phyloP scores from a whole-genome alignment of 345 rosid species.

The Turnera subulata region DNA sequence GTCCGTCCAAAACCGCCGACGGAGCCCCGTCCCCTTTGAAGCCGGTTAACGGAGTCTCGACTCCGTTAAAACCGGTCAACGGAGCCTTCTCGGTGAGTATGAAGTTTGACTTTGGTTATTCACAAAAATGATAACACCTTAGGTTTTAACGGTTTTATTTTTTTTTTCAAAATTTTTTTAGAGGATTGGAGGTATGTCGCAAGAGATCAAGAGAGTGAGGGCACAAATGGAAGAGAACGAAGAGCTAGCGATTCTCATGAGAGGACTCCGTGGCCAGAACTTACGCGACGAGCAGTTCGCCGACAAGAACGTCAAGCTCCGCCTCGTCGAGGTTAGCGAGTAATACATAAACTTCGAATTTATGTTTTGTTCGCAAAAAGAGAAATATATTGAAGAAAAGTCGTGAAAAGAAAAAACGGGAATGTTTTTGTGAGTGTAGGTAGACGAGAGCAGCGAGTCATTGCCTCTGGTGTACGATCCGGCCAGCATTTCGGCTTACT shows the following conservation, averaged over 20 bases:
- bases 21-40: constrained; percentile 17
- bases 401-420: background rate
- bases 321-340: constrained; percentile 71
- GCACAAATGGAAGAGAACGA: constrained; percentile 97
- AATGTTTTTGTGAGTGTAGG: constrained; percentile 29
- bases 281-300: constrained; percentile 77
- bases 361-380: too few species aligned
- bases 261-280: constrained; percentile 91
- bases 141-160: background rate
- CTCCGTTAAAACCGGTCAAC: constrained; percentile 41
- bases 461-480: constrained; percentile 91
- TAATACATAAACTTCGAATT: background rate
- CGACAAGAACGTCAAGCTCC: constrained; percentile 63
- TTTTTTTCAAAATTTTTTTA: constrained; percentile 15
- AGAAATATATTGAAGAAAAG: too few species aligned
- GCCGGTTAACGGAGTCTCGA: constrained; percentile 18
- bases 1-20: constrained; percentile 33
- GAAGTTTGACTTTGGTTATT: background rate
- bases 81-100: constrained; percentile 55
- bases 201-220: constrained; percentile 84
- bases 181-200: constrained; percentile 81
- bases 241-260: constrained; percentile 71
- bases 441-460: constrained; percentile 88
- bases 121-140: background rate
- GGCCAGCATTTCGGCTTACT: constrained; percentile 71